Base-by-base conservation (phyloP, 495 filamentous ascomycete species). In the Cryomyces antarcticus region DNA sequence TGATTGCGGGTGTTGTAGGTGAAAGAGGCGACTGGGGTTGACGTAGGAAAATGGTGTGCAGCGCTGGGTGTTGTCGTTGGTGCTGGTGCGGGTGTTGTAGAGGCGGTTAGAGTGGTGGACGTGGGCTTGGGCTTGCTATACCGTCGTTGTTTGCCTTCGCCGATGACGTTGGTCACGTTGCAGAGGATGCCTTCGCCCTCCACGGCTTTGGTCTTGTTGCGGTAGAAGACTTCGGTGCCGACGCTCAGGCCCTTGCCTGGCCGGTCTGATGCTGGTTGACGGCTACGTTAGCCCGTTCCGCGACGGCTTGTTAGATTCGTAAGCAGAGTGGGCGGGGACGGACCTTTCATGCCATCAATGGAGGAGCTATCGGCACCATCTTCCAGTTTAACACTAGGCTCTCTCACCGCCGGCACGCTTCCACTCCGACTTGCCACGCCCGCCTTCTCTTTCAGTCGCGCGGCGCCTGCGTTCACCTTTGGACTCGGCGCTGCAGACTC, bases 121-220 rank as follows among this genome's bases (percentile, higher is more conserved):
- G 17, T 24, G 17, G 17, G 17, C 17, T 24, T 24, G 17, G 17
- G 17, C 12, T 35, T 37, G 45, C 55, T 27, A 12, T 65, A 78
- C 74, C 70, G 66, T 51, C 86, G 80, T 52, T 85, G 82, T 47
- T 80, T 78, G 37, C 85, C 88, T 42, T 93, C 84, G 7, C 83
- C 88, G 41, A 77, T 68, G 12, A 96, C 79, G 34, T 70, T 69
- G 47, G 82, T 81, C 48, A 99, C 85, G 42, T 77, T 79, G 48
- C 87, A 93, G 46, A 94, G 72, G 43, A 96, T 95, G 72, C 82
- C 86, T 52, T 84, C 80, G 31, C 70, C 66, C 38, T 72, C 70
- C 27, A 65, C 67, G 2, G 78, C 72, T 54, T 86, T 89, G 35
- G 79, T 67, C 45, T 72, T 73, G 53, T 72, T 70, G 48, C 77